Base-by-base conservation (phyloP, 805 yeast species). In the Barnettozyma salicaria region DNA sequence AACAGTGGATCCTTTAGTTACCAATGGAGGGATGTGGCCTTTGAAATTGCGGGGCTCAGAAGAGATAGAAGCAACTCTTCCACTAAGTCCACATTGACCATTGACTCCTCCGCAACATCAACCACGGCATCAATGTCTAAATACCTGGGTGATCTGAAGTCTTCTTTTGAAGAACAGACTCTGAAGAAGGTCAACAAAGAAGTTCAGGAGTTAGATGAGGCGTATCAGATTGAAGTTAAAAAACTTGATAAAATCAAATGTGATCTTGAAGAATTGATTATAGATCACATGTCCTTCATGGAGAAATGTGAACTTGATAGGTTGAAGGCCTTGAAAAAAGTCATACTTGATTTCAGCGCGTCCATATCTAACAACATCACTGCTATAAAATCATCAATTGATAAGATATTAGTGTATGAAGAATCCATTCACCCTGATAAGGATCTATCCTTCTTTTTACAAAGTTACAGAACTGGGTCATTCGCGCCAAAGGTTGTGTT, bases 291-390 rank as follows among this genome's bases (percentile, higher is more conserved):
- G 34, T 60, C 78, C 17, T 84, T 80, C 55, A 76, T 86, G 84
- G 90, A 85, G 55, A 73, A 78, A 49, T 85, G 92, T 61, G 95
- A 86, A 60, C 58, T 74, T 24, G 94, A 86, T 59, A 70, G 96
- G 45, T 64, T 83, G 41, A 69, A 71, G 45, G 92, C 92, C 0
- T 63, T 86, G 43, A 84, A 85, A 56, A 80, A 82, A 42, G 89
- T 79, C 2, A 72, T 82, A 9, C 67, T 76, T 36, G 95, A 85
- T 55, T 83, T 82, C 48, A 63, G 82, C 17, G 76, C 86, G 0
- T 68, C 81, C 3, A 65, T 83, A 24, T 70, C 85, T 25, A 77
- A 76, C 50, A 76, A 72, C 34, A 68, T 79, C 25, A 68, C 78
- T 5, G 63, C 72, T 2, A 60, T 82, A 50, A 78, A 79, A 54